Evolutionary conservation across 2,329 filamentous ascomycete genomes (phyloP), one percentile per base, ranked within the genome.

Genomic region (Arthrinium phaeospermum): DNA sequence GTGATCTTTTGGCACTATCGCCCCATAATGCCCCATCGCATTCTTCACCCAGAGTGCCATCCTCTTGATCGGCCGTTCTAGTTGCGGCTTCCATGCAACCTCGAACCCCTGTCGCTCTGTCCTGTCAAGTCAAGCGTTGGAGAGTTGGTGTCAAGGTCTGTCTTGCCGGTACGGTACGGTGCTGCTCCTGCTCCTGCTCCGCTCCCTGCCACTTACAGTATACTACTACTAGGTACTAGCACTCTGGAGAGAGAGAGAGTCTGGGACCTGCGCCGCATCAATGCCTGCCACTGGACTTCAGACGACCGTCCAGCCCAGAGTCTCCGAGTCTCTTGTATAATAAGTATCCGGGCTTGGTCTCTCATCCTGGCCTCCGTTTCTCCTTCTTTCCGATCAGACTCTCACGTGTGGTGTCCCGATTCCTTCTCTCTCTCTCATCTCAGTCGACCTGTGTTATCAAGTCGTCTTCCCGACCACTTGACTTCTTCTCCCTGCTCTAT

Each of bases 391-490:
- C 37, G 44, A 46, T 44, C 64, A 44, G 37, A 44, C 64, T 68
- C 64, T 68, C 64, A 24, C 64, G 64, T 68, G 67, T 68, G 67
- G 67, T 68, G 67, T 68, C 67, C 67, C 67, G 67, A 57, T 73
- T 71, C 73, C 72, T 72, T 70, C 70, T 69, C 53, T 30, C 53
- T 30, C 27, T 61, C 67, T 70, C 14, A 53, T n/a, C 27, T 27
- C 67, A 68, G 27, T 72, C 61, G 34, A 75, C 74, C 72, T 73
- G 67, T 69, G 64, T 73, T 71, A 61, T 71, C 68, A 45, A 61
- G 53, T 61, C 27, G 53, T 61, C 53, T 16, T 64, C 70, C 34
- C 73, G 71, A 73, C 75, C 73, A 74, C 72, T 77, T 75, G 75
- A 61, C 53, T 61, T 61, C 16, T 61, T 37, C 24, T 27, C 30